Evolutionary conservation across 176 grass and related monocot species (phyloP).

Genomic region (Carex myosuroides): DNA sequence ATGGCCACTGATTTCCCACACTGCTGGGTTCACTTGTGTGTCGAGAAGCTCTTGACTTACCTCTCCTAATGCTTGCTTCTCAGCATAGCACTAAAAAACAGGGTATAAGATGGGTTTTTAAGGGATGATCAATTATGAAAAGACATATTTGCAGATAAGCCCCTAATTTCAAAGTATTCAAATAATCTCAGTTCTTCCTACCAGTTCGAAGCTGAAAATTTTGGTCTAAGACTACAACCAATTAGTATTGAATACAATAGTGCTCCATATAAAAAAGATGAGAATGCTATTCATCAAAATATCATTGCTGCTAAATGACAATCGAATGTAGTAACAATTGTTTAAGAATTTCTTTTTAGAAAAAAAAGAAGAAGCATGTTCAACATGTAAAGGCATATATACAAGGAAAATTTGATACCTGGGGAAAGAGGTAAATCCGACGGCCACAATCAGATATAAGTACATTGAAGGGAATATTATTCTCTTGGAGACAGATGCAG

Average conservation of each 20-base stretch:
- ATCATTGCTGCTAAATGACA: neutral
- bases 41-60: slow-evolving; percentile 88
- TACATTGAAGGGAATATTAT: slow-evolving; percentile 88
- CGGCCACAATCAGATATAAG: slow-evolving; percentile 71
- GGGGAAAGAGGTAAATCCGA: slow-evolving; percentile 77
- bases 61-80: slow-evolving; percentile 92
- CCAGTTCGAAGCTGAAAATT: neutral
- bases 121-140: neutral
- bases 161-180: neutral
- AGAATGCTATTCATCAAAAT: neutral
- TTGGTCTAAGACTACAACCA: neutral
- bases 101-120: neutral
- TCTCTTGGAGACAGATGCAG: slow-evolving; percentile 88
- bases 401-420: slow-evolving; percentile 32
- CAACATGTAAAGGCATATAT: neutral
- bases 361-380: neutral
- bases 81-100: slow-evolving; percentile 70
- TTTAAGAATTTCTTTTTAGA: neutral
- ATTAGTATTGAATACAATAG: neutral
- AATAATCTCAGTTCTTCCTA: neutral
- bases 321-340: neutral
- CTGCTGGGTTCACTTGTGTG: slow-evolving; percentile 93
- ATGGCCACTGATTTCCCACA: slow-evolving; percentile 98
- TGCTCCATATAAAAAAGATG: neutral
- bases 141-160: neutral